A percentile compares a stretch with the other conserved stretches of the same genome.
These are phyloP conservation scores for Diaporthe sp. DNA, from an alignment of 2,329 filamentous ascomycete genomes.

Conservation along the genomic window DNA sequence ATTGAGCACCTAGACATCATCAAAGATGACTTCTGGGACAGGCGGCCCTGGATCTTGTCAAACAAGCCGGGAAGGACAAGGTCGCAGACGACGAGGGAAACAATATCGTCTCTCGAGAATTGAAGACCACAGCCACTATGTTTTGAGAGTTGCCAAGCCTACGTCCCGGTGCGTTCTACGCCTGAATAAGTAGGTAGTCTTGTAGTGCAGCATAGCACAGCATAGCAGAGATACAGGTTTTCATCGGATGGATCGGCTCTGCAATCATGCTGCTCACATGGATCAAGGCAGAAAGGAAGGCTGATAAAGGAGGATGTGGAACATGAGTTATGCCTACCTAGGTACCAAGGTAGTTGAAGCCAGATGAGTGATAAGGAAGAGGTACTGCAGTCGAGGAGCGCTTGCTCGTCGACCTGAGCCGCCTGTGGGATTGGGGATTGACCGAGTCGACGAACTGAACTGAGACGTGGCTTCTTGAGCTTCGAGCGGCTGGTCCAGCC, in stretches of 20 bases:
- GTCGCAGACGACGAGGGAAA: slow-evolving; percentile 63
- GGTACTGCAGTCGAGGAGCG: not conserved
- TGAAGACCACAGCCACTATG: not conserved
- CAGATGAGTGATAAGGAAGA: not conserved
- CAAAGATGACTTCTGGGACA: slow-evolving; percentile 93
- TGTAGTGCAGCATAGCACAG: not conserved
- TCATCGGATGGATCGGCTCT: not conserved
- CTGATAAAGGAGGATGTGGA: not conserved
- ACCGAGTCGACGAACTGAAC: not conserved
- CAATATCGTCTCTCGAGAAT: not conserved
- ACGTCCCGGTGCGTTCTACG: not conserved
- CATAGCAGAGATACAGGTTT: not conserved
- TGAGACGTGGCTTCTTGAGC: slow-evolving; percentile 18
- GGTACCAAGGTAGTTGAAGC: not conserved
- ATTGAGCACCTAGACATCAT: slow-evolving; percentile 95
- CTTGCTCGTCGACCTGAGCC: not conserved
- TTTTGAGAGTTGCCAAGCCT: not conserved
- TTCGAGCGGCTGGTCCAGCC: not conserved
- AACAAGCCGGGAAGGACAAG: slow-evolving; percentile 80
- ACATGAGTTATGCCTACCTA: too few relatives aligned
- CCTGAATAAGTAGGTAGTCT: not conserved
- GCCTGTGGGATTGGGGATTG: not conserved
- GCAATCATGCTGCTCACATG: not conserved
- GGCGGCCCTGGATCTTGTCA: slow-evolving; percentile 85
- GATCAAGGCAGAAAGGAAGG: not conserved